Evolutionary conservation across 2,329 filamentous ascomycete genomes (phyloP), one percentile per base, ranked within the genome.

Genomic region (Venturia oleaginea): DNA sequence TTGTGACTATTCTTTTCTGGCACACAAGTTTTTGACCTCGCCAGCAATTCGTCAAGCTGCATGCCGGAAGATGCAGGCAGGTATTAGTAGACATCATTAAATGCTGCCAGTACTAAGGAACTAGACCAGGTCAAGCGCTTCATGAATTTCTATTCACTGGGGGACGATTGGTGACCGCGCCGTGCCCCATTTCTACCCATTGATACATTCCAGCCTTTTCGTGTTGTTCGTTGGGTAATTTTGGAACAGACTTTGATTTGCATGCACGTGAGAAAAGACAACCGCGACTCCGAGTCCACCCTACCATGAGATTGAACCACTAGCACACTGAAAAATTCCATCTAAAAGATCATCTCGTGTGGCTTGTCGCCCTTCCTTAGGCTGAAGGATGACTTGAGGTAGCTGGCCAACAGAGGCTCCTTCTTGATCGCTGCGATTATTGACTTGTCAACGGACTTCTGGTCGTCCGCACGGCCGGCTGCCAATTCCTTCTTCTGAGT

Each of bases 311-410:
- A 32, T 57, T 4, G 51, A 34, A 34, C 51, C 51, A 34, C 27
- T 57, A 57, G 51, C 51, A 57, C 51, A 57, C 51, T 15, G 51
- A 57, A 34, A 57, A 6, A 2, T 57, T 51, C 61, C 64, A 73
- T 86, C 83, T 97, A 99, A 87, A 93, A 99, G 83, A 91, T 90
- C 94, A 99, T 97, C 88, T 96, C 91, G 84, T 99, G 94, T 83
- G 94, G 94, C 89, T 93, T 92, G 86, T 99, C 93, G 77, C 94
- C 94, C 86, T 92, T 97, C 84, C 93, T 90, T 82, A 99, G 88
- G 87, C 90, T 95, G 90, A 99, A 99, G 79, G 89, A 91, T 81
- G 89, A 91, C 78, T 86, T 86, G 75, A 99, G 91, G 87, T 99
- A 99, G 83, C 88, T 91, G 78, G 87, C 82, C 75, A 99, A 90